Evolutionary conservation across 495 filamentous ascomycete species (phyloP), one percentile per base, ranked within the genome.

Genomic region (Antarctomyces pellizariae): DNA sequence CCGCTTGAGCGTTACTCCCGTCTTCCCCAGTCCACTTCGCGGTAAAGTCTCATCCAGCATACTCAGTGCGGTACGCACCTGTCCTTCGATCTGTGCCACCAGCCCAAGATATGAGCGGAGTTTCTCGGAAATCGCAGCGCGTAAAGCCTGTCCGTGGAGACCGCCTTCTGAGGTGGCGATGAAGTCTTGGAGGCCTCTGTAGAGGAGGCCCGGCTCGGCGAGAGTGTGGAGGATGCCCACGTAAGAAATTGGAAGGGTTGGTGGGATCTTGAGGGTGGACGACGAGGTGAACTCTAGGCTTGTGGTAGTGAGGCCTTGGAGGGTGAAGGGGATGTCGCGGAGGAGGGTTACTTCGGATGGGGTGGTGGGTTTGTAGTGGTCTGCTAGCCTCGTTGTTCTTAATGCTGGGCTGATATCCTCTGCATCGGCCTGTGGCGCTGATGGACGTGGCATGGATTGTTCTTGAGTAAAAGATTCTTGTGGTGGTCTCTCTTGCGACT

Each of bases 1-100:
- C 32, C 89, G 60, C 42, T 93, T 95, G 25, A 99, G 53, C 1
- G 86, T 95, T 13, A 99, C 84, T n/a, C 79, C 79, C 5, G 75
- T 75, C 37, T 82, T 91, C 7, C 77, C 68, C 22, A 83, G 61
- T 6, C 68, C 67, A 18, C 61, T 62, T 30, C 66, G 53, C 1
- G 68, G 59, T 14, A 70, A 63, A 10, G 49, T 56, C 21, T 67
- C 63, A 37, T 80, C 69, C 7, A 75, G 49, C 26, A 71, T 61
- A 6, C 68, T 56, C 31, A 80, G 51, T 5, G 82, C 78, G 34
- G 77, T 59, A 29, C 83, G 62, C 23, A 95, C 91, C 42, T 95
- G 79, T n/a, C 72, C 74, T 49, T 99, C 89, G 20, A 99, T 46
- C 1, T 82, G 89, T 16, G 84, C 82, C 15, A 99, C 74, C 4